Evolutionary conservation across 805 yeast genomes (phyloP).

Genomic region (Teunomyces cretensis): DNA sequence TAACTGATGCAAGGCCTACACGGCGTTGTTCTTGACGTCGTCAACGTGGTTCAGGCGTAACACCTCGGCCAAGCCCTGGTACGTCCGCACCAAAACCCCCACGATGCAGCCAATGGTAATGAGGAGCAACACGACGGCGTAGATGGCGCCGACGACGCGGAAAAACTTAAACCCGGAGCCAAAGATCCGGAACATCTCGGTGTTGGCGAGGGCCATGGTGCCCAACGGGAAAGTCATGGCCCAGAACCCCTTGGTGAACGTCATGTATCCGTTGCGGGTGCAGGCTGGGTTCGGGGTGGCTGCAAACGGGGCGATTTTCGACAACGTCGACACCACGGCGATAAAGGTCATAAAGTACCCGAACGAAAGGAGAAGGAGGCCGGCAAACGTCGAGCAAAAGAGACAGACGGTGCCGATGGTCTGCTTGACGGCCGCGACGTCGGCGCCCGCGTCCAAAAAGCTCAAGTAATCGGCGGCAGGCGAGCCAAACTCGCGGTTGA

Average conservation of each 20-base stretch:
- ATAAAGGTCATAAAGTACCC: constrained; percentile 53
- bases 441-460: not conserved
- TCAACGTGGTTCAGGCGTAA: not conserved
- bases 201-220: constrained; percentile 59
- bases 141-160: constrained; percentile 60
- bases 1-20: not conserved
- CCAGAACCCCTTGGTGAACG: constrained; percentile 50
- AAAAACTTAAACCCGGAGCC: constrained; percentile 51
- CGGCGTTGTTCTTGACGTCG: not conserved
- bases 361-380: constrained; percentile 49
- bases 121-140: constrained; percentile 51
- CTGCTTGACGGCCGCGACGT: constrained; percentile 9
- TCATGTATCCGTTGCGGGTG: constrained; percentile 18
- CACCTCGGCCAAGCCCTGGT: not conserved
- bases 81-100: constrained; percentile 19
- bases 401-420: constrained; percentile 13
- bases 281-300: constrained; percentile 21
- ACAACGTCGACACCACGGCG: constrained; percentile 38
- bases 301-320: constrained; percentile 42
- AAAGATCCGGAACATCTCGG: constrained; percentile 40
- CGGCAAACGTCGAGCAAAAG: constrained; percentile 23
- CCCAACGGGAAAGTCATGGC: constrained; percentile 90
- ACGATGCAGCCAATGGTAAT: constrained; percentile 36
- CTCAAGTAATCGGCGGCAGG: constrained; percentile 2
- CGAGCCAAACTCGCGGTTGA: not conserved